phyloP scores from a whole-genome alignment of 2,329 filamentous ascomycete species.

The Xylariaceae sp. region DNA sequence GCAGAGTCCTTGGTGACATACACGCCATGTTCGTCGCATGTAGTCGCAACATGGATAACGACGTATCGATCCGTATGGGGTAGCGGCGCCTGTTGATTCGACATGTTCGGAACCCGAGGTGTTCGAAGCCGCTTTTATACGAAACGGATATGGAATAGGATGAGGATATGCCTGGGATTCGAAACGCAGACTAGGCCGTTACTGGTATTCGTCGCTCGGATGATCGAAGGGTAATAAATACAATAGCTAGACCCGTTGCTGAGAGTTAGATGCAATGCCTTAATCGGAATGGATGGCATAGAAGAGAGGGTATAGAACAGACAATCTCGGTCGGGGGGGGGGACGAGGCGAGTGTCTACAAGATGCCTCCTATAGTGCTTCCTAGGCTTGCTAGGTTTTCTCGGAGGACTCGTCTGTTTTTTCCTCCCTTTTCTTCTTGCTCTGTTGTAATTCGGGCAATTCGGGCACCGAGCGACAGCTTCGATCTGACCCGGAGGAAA shows the following conservation, averaged over 20 bases:
- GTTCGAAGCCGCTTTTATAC: constrained; percentile 19
- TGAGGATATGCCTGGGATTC: neutral
- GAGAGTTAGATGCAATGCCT: constrained; percentile 5
- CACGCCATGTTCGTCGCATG: constrained; percentile 97
- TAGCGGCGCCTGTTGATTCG: constrained; percentile 49
- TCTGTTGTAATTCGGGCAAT: neutral
- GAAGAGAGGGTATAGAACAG: neutral
- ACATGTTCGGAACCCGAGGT: constrained; percentile 36
- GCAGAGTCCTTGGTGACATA: constrained; percentile 99
- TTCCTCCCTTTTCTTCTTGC: neutral
- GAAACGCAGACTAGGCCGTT: constrained; percentile 3
- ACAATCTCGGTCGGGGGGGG: constrained; percentile 6
- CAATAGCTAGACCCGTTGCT: constrained; percentile 6
- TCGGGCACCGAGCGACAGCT: constrained; percentile 12
- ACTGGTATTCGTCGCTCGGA: constrained; percentile 6
- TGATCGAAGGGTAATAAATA: constrained; percentile 6
- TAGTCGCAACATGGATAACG: constrained; percentile 97
- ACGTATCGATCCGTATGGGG: constrained; percentile 91
- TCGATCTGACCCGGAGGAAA: constrained; percentile 7
- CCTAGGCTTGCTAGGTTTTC: neutral
- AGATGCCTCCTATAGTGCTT: constrained; percentile 8
- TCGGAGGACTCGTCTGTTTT: neutral
- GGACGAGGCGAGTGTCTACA: constrained; percentile 7
- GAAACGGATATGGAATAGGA: constrained; percentile 17
- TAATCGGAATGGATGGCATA: neutral